Conservation (phyloP, 441 rosid species). For the Melastoma candidum region DNA sequence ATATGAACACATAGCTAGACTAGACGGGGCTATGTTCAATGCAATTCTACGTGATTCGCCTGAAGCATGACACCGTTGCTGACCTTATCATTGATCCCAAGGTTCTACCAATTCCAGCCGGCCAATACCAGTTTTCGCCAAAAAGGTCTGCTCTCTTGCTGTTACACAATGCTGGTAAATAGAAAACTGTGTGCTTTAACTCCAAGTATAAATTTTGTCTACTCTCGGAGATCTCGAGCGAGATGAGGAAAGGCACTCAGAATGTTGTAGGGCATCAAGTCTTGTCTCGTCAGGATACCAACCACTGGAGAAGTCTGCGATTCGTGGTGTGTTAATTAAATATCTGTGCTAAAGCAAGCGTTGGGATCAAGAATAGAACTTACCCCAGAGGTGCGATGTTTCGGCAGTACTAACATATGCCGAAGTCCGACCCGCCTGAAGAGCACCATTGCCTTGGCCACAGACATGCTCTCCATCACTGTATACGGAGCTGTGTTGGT, state of each 20-base stretch:
- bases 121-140: background rate
- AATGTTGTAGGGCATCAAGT: slow-evolving; percentile 50
- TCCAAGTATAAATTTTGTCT: slow-evolving; percentile 25
- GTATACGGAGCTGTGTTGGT: slow-evolving; percentile 82
- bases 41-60: slow-evolving; percentile 5
- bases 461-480: slow-evolving; percentile 77
- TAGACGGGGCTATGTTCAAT: slow-evolving; percentile 8
- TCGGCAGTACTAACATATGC: slow-evolving; percentile 69
- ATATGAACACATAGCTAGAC: background rate
- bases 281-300: slow-evolving; percentile 86
- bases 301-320: slow-evolving; percentile 57
- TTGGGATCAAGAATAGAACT: slow-evolving; percentile 13
- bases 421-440: slow-evolving; percentile 76
- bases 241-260: slow-evolving; percentile 67
- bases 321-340: background rate
- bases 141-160: too few species aligned
- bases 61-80: background rate
- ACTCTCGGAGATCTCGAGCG: slow-evolving; percentile 27
- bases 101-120: slow-evolving; percentile 5
- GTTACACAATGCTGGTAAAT: background rate
- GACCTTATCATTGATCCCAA: slow-evolving; percentile 3
- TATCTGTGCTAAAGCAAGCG: background rate
- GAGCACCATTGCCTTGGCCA: slow-evolving; percentile 78
- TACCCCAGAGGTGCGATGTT: slow-evolving; percentile 76
- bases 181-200: background rate